Evolutionary conservation across 495 filamentous ascomycete genomes (phyloP).

Genomic region (Talaromyces wortmannii): DNA sequence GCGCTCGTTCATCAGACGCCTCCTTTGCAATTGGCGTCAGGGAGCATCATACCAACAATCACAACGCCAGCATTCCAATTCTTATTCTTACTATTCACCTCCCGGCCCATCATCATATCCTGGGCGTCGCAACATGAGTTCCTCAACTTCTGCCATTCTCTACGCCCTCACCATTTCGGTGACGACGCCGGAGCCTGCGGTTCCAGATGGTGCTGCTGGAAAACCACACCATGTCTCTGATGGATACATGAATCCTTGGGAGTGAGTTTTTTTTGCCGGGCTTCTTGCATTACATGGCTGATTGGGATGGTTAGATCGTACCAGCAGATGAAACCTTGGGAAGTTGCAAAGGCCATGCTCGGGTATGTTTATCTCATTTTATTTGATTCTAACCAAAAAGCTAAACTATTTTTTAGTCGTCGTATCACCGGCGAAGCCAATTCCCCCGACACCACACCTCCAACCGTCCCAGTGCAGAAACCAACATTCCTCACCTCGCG

Average conservation of each 20-base stretch:
- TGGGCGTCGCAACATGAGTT: conserved; percentile 26
- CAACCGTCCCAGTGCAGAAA: conserved; percentile 59
- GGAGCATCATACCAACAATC: not conserved
- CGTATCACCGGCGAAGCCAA: conserved; percentile 51
- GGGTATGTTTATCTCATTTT: not conserved
- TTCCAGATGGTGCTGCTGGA: conserved; percentile 47
- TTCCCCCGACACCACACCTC: conserved; percentile 54
- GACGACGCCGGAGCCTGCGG: conserved; percentile 29
- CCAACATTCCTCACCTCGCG: conserved; percentile 64
- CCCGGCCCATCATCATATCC: not conserved
- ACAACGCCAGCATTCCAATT: no score
- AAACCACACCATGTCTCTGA: conserved; percentile 51
- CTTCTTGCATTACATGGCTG: not conserved
- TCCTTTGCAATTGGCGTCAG: not conserved
- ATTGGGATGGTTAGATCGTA: not conserved
- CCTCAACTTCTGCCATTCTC: conserved; percentile 39
- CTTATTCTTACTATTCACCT: not conserved
- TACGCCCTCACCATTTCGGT: conserved; percentile 49
- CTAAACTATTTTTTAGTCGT: conserved; percentile 34
- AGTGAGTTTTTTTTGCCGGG: conserved; percentile 18
- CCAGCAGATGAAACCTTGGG: not conserved
- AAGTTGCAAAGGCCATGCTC: not conserved
- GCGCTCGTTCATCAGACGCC: not conserved
- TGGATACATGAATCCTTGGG: conserved; percentile 59
- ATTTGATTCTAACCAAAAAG: not conserved